Percentiles rank a stretch among this genome's conserved stretches.
phyloP scores from a whole-genome alignment of 805 yeast species.

The Pichia membranifaciens region DNA sequence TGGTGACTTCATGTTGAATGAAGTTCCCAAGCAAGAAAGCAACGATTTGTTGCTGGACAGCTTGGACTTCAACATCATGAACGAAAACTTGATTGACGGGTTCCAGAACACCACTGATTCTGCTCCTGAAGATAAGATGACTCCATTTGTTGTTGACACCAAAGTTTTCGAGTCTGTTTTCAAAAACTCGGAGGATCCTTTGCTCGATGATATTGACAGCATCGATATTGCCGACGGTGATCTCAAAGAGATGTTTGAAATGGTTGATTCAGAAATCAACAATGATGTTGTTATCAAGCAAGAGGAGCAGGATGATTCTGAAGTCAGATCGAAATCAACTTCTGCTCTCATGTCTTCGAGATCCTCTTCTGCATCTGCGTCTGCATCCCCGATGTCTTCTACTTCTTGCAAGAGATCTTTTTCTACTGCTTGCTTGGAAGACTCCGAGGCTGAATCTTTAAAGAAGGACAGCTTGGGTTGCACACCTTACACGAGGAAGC shows the following conservation, averaged over 20 bases:
- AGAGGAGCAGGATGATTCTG: conserved; percentile 3
- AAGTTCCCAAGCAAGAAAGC: conserved; percentile 7
- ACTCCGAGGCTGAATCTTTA: conserved; percentile 1
- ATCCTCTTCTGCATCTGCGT: not conserved
- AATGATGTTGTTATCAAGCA: conserved; percentile 1
- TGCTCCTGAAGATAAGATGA: conserved; percentile 24
- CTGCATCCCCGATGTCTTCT: not conserved
- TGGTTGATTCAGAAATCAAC: conserved; percentile 1
- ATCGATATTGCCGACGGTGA: conserved; percentile 17
- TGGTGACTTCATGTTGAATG: conserved; percentile 5
- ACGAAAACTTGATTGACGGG: not conserved
- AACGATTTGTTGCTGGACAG: conserved; percentile 9
- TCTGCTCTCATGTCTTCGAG: conserved; percentile 3
- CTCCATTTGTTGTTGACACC: conserved; percentile 50
- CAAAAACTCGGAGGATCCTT: conserved; percentile 49
- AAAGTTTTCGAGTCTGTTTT: conserved; percentile 49
- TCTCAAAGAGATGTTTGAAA: conserved; percentile 5
- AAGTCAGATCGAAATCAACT: conserved; percentile 11
- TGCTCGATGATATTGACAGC: conserved; percentile 34
- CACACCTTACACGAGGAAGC: conserved; percentile 72
- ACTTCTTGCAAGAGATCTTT: conserved; percentile 21
- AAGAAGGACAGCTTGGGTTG: conserved; percentile 69
- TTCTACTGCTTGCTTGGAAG: conserved; percentile 15
- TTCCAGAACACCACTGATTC: not conserved
- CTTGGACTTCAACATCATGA: conserved; percentile 7